These are phyloP conservation scores for Amanita subjunquillea DNA, from an alignment of 768 basidiomycete genomes.

Conservation along the genomic window DNA sequence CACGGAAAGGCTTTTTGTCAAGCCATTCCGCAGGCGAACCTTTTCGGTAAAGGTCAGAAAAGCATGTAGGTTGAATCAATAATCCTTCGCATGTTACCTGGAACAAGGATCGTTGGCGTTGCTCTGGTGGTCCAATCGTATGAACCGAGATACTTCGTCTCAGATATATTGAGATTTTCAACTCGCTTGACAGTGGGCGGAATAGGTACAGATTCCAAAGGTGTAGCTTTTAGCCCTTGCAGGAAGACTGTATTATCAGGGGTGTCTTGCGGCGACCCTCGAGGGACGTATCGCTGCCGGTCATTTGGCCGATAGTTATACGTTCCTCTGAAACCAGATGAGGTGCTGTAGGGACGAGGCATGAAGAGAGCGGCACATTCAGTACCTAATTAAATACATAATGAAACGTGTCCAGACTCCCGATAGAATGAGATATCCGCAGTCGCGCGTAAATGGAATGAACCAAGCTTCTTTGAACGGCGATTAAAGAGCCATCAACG, in stretches of 20 bases:
- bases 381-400: not conserved
- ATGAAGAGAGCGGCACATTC: not conserved
- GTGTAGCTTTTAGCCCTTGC: not conserved
- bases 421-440: not conserved
- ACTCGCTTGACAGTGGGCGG: not conserved
- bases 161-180: not conserved
- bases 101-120: constrained; percentile 40
- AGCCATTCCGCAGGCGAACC: constrained; percentile 45
- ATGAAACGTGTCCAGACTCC: not conserved
- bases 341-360: not conserved
- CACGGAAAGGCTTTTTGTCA: constrained; percentile 18
- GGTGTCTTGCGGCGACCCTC: not conserved
- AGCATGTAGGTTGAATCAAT: not conserved
- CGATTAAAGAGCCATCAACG: not conserved
- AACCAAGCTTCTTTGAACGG: not conserved
- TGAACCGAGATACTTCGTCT: constrained; percentile 25
- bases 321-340: constrained; percentile 1
- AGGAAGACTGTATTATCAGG: not conserved
- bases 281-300: constrained; percentile 2
- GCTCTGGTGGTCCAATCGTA: constrained; percentile 41
- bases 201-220: not conserved
- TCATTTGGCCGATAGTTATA: not conserved
- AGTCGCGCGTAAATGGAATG: not conserved
- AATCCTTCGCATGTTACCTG: constrained; percentile 21
- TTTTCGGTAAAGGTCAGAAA: constrained; percentile 10